These are phyloP conservation scores for Lentithecium fluviatile DNA, from an alignment of 495 filamentous ascomycete species.

Conservation along the genomic window DNA sequence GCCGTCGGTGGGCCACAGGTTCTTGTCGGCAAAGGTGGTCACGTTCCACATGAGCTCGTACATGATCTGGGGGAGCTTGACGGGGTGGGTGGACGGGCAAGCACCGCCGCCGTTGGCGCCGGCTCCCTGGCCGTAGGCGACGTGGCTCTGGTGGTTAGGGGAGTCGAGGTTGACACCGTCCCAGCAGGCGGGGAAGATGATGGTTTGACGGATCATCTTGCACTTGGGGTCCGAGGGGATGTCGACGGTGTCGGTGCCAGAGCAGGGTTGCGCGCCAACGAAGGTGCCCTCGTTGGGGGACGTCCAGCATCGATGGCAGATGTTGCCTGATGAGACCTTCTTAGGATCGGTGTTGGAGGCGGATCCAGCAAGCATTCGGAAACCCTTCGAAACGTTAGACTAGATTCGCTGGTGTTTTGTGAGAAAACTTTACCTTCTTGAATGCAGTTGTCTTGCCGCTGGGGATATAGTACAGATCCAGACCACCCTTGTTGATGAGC, in stretches of 20 bases:
- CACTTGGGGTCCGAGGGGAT: conserved; percentile 43
- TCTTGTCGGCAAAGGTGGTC: conserved; percentile 44
- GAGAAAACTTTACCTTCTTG: conserved; percentile 22
- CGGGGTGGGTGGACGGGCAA: conserved; percentile 52
- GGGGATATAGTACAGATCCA: conserved; percentile 42
- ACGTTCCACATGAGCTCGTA: conserved; percentile 55
- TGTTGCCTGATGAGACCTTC: conserved; percentile 43
- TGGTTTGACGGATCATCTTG: conserved; percentile 58
- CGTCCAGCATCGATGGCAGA: conserved; percentile 53
- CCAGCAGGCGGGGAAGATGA: conserved; percentile 56
- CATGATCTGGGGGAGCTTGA: conserved; percentile 53
- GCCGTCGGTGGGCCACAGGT: conserved; percentile 46
- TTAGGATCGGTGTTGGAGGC: conserved; percentile 39
- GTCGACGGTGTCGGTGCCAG: conserved; percentile 29
- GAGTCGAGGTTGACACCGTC: conserved; percentile 55
- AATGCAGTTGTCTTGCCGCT: conserved; percentile 33
- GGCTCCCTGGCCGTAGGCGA: conserved; percentile 46
- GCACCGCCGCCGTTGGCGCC: conserved; percentile 45
- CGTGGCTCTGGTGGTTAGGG: conserved; percentile 53
- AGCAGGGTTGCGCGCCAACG: conserved; percentile 27
- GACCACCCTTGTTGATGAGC: conserved; percentile 35
- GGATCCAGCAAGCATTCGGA: conserved; percentile 33
- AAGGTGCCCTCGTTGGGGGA: conserved; percentile 43
- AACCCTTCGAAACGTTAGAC: conserved; percentile 12
- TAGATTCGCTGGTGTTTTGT: not conserved